phyloP scores from a whole-genome alignment of 73 alveolate species.

The Symbiodinium pilosum region DNA sequence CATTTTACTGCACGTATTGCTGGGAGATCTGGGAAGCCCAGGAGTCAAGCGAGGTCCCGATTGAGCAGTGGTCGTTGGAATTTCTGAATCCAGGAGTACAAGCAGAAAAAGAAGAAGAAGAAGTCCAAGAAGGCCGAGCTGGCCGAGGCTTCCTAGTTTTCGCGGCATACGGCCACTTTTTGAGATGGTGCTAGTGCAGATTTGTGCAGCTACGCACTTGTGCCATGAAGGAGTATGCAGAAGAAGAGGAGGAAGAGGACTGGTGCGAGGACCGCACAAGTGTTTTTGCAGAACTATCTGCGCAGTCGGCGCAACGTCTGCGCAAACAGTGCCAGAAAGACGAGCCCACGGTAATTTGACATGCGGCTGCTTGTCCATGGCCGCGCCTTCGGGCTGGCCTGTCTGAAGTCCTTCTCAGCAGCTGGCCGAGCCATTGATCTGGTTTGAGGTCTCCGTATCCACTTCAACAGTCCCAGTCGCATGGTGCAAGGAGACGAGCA shows the following conservation, averaged over 20 bases:
- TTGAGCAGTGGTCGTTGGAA: not conserved
- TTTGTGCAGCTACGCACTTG: too few relatives aligned
- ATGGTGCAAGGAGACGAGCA: conserved; percentile 50
- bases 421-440: too few relatives aligned
- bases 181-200: not conserved
- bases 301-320: too few relatives aligned
- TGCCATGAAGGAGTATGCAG: not conserved
- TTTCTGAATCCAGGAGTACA: conserved; percentile 13
- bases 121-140: conserved; percentile 41
- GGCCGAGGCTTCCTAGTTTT: too few relatives aligned
- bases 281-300: too few relatives aligned
- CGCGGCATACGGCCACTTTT: not conserved
- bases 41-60: not conserved
- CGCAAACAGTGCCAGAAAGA: too few relatives aligned
- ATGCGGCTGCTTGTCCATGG: too few relatives aligned
- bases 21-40: conserved; percentile 88
- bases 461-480: too few relatives aligned
- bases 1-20: conserved; percentile 80
- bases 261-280: not conserved
- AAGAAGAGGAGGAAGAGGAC: not conserved
- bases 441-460: too few relatives aligned
- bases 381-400: too few relatives aligned
- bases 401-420: too few relatives aligned
- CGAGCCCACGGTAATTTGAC: too few relatives aligned
- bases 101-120: conserved; percentile 56